phyloP scores from a whole-genome alignment of 495 filamentous ascomycete species.

The Schizothecium vesticola region DNA sequence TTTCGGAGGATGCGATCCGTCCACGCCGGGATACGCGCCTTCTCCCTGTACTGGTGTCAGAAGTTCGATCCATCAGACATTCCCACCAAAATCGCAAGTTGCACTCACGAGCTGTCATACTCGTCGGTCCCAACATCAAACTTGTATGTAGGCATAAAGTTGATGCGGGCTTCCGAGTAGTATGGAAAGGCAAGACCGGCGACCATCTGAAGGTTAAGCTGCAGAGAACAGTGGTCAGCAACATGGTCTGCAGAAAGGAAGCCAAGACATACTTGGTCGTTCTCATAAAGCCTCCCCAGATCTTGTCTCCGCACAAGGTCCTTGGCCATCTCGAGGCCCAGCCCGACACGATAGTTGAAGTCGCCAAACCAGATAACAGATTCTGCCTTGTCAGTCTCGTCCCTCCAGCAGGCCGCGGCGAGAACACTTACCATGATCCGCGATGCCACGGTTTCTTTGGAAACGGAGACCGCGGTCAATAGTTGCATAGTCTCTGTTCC shows the following conservation, averaged over 20 bases:
- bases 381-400: constrained; percentile 35
- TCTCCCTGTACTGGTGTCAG: constrained; percentile 56
- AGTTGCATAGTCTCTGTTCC: constrained; percentile 87
- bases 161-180: constrained; percentile 81
- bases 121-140: constrained; percentile 80
- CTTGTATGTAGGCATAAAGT: constrained; percentile 91
- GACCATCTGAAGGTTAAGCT: constrained; percentile 96
- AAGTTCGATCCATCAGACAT: constrained; percentile 7
- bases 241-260: not conserved
- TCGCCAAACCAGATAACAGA: constrained; percentile 96
- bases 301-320: constrained; percentile 64
- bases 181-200: constrained; percentile 81
- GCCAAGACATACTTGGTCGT: constrained; percentile 67
- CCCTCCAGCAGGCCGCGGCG: not conserved
- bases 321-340: constrained; percentile 72
- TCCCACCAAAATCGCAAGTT: not conserved
- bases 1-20: constrained; percentile 88
- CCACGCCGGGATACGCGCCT: constrained; percentile 92
- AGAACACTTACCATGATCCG: constrained; percentile 63
- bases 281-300: constrained; percentile 75
- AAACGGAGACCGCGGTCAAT: constrained; percentile 85
- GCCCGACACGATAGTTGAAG: constrained; percentile 96
- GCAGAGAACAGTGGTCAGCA: constrained; percentile 12
- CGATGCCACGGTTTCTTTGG: constrained; percentile 81
- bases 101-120: constrained; percentile 83